Conservation (phyloP, 495 filamentous ascomycete genomes). For the Symbiotaphrina buchneri region DNA sequence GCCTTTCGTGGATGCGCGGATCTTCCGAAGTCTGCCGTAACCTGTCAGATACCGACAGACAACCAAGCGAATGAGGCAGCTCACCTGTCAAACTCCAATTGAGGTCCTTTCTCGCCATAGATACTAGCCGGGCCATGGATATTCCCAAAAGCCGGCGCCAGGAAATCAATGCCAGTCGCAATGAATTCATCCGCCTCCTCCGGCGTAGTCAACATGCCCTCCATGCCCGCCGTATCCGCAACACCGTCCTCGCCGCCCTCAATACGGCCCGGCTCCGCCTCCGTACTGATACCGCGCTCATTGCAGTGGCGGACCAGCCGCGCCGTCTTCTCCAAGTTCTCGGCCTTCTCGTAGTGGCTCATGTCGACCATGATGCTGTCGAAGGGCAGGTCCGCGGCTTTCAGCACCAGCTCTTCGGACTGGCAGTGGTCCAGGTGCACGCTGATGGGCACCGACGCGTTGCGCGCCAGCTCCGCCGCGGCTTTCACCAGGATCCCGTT, state of each 20-base stretch:
- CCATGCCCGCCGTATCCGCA: conserved; percentile 49
- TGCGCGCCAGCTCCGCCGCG: conserved; percentile 35
- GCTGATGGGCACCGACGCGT: conserved; percentile 44
- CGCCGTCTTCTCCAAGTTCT: conserved; percentile 49
- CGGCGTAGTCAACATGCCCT: conserved; percentile 52
- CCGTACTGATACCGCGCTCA: conserved; percentile 49
- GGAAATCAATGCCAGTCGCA: conserved; percentile 56
- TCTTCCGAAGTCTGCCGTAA: conserved; percentile 29
- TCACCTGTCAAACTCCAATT: conserved; percentile 43
- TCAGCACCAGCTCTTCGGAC: conserved; percentile 42
- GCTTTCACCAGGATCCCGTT: conserved; percentile 36
- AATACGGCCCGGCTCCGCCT: conserved; percentile 66
- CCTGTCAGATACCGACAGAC: too few species aligned
- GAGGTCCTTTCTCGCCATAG: conserved; percentile 56
- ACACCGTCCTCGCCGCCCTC: conserved; percentile 75
- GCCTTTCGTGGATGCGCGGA: conserved; percentile 36
- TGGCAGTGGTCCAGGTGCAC: conserved; percentile 64
- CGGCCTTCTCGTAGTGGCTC: conserved; percentile 62
- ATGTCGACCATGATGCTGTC: conserved; percentile 74
- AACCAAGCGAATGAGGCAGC: too few species aligned
- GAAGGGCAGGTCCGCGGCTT: conserved; percentile 42
- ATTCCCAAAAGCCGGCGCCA: conserved; percentile 71
- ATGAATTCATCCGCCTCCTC: conserved; percentile 62
- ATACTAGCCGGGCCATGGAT: conserved; percentile 67
- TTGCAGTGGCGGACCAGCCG: conserved; percentile 54